A percentile compares a stretch with the other conserved stretches of the same genome.
Evolutionary conservation across 177 flowering plant genomes (phyloP).

Genomic region (Tripterygium wilfordii): DNA sequence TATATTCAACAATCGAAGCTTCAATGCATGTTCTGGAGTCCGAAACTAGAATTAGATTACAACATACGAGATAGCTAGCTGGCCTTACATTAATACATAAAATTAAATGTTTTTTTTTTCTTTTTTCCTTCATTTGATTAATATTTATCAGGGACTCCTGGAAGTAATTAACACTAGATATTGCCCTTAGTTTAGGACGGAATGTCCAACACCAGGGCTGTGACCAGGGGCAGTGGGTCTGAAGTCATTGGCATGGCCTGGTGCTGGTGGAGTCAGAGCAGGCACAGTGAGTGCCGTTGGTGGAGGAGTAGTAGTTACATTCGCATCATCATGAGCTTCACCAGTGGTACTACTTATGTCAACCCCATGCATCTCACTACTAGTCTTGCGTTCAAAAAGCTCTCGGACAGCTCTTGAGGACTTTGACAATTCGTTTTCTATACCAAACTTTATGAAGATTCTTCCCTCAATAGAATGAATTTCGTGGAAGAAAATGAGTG

Average conservation of each 20-base stretch:
- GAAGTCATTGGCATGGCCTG: conserved; percentile 23
- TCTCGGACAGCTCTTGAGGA: not conserved
- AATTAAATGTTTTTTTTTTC: too few species aligned
- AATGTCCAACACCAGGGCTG: conserved; percentile 47
- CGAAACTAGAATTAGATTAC: too few species aligned
- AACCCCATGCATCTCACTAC: conserved; percentile 5
- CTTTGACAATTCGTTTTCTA: conserved; percentile 1
- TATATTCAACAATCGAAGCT: too few species aligned
- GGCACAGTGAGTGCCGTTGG: conserved; percentile 5
- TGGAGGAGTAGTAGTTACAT: not conserved
- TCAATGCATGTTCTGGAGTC: too few species aligned
- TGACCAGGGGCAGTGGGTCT: conserved; percentile 47
- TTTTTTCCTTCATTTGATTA: too few species aligned
- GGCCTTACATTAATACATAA: too few species aligned
- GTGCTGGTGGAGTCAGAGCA: conserved; percentile 9
- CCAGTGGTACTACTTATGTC: too few species aligned
- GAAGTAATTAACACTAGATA: too few species aligned
- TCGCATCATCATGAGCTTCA: too few species aligned
- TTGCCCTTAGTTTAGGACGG: conserved; percentile 15
- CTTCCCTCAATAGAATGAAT: conserved; percentile 23
- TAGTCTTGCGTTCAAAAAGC: not conserved
- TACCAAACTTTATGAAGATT: conserved; percentile 15
- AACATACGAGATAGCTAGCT: too few species aligned
- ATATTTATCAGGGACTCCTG: too few species aligned
- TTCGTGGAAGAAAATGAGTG: conserved; percentile 16